These are phyloP conservation scores for Rhodamnia argentea DNA, from an alignment of 345 rosid species.

Conservation along the genomic window DNA sequence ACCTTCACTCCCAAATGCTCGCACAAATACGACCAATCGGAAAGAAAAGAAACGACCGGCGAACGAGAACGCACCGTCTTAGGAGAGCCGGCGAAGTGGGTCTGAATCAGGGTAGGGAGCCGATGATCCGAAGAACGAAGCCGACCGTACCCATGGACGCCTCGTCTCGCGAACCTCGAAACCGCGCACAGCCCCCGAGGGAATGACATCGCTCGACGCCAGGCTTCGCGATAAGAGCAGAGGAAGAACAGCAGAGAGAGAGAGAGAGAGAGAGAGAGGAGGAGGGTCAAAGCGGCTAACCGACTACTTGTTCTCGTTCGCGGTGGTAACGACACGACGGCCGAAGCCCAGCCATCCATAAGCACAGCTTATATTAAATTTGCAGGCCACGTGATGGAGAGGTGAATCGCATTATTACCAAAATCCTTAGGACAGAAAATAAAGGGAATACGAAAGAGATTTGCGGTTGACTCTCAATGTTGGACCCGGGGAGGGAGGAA, in stretches of 20 bases:
- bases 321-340: background rate
- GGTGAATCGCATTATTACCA: background rate
- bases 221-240: background rate
- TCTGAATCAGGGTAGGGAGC: background rate
- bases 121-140: background rate
- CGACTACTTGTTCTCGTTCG: background rate
- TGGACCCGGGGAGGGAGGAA: background rate
- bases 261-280: background rate
- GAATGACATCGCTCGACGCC: background rate
- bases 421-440: background rate
- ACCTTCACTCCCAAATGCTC: background rate
- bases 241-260: background rate
- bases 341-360: background rate
- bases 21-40: background rate
- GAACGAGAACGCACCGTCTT: background rate
- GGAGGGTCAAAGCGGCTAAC: background rate
- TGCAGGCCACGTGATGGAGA: background rate
- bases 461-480: background rate
- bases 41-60: background rate
- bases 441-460: background rate
- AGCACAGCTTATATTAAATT: background rate
- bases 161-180: background rate
- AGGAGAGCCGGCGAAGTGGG: background rate
- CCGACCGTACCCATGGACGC: background rate
- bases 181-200: background rate